phyloP scores from a whole-genome alignment of 2,329 filamentous ascomycete species.

The Neocucurbitaria cava region DNA sequence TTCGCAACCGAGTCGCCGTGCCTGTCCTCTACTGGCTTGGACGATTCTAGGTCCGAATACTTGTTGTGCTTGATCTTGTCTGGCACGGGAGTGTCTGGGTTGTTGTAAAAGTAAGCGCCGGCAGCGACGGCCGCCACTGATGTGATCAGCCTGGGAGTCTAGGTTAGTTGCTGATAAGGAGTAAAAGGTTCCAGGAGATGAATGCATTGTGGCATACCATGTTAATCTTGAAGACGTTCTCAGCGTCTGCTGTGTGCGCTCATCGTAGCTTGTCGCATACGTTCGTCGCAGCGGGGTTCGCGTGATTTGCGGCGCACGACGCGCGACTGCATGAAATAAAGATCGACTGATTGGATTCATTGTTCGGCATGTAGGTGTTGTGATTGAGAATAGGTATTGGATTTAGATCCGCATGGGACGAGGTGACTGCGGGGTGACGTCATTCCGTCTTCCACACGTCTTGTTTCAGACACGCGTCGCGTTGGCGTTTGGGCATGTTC shows the following conservation, averaged over 20 bases:
- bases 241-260: not conserved
- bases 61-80: not conserved
- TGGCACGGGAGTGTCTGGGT: not conserved
- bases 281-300: not conserved
- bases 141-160: not conserved
- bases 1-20: conserved; percentile 33
- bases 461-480: not conserved
- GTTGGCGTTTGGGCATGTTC: no score
- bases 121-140: not conserved
- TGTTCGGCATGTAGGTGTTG: not conserved
- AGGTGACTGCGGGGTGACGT: not conserved
- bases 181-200: not conserved
- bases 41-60: not conserved
- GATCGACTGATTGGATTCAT: not conserved
- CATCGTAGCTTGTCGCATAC: not conserved
- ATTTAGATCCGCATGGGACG: not conserved
- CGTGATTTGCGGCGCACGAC: not conserved
- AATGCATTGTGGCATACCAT: not conserved
- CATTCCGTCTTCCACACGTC: not conserved
- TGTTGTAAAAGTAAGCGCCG: not conserved
- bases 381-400: not conserved
- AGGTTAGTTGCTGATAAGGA: not conserved
- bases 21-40: conserved; percentile 35
- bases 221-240: not conserved
- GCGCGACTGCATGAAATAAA: not conserved